Conservation (phyloP, 192 early-diverging fungal genomes). For the Phycomyces nitens region DNA sequence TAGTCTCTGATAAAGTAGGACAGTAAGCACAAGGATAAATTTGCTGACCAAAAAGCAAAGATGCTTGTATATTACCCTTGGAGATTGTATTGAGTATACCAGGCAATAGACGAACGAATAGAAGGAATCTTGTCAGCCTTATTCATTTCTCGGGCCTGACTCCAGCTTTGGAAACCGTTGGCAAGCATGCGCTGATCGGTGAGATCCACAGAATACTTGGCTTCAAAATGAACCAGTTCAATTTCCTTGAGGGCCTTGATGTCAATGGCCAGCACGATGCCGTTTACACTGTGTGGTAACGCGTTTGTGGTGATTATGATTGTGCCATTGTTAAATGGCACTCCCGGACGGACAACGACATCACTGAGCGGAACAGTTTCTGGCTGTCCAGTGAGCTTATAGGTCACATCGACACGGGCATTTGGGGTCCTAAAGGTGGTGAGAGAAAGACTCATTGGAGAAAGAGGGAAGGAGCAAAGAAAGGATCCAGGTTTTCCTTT, state of each 20-base stretch:
- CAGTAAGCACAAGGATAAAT: not conserved
- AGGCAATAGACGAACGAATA: constrained; percentile 31
- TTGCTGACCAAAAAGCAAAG: constrained; percentile 14
- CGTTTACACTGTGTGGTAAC: not conserved
- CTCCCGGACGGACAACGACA: constrained; percentile 6
- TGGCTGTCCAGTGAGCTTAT: not conserved
- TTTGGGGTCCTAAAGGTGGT: not conserved
- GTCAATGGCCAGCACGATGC: constrained; percentile 11
- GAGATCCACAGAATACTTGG: constrained; percentile 17
- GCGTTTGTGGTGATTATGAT: not conserved
- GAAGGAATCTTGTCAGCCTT: constrained; percentile 34
- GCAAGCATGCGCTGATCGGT: constrained; percentile 35
- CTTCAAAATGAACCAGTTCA: constrained; percentile 21
- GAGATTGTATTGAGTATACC: constrained; percentile 33
- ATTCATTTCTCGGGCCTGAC: constrained; percentile 33
- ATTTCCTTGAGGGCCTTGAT: constrained; percentile 16
- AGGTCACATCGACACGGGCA: constrained; percentile 1
- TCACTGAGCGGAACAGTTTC: not conserved
- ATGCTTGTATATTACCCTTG: constrained; percentile 31
- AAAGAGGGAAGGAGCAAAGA: not conserved
- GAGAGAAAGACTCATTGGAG: not conserved
- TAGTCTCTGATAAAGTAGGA: constrained; percentile 33
- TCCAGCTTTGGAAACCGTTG: constrained; percentile 53
- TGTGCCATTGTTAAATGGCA: constrained; percentile 2
- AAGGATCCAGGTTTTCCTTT: not conserved